Evolutionary conservation across 2,329 filamentous ascomycete genomes (phyloP), one percentile per base, ranked within the genome.

Genomic region (Teratosphaeria destructans): DNA sequence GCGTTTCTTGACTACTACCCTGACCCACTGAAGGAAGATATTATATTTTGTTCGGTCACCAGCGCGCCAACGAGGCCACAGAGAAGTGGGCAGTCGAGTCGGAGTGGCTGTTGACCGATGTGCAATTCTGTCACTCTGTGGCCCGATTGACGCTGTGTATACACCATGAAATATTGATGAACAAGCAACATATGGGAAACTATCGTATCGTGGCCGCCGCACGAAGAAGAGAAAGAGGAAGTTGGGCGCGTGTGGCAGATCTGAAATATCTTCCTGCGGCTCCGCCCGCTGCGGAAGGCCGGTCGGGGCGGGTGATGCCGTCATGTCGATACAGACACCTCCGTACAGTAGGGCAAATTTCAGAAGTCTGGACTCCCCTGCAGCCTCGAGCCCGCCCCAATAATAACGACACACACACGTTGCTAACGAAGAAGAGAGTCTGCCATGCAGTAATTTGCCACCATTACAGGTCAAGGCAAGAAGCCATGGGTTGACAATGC

Each of bases 41-140:
- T 27, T n/a, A 54, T 47, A 56, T 34, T 59, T 64, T 70, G 70
- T 73, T 69, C 70, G 67, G 60, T 64, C 64, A 60, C 64, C 67
- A 71, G 67, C 70, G 65, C 70, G 68, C 71, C 71, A 65, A 66
- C 70, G 71, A 64, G 68, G 65, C 69, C 69, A 68, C 64, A 62
- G 61, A 52, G 59, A 65, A 61, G 52, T 56, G 59, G 65, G 64
- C 64, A 67, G 54, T 61, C 66, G 61, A 69, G 69, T 70, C 70
- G 70, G 70, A 67, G 60, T 67, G 70, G 65, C 68, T 67, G 64
- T 60, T 43, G 62, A 61, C 61, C 64, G 62, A 68, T 65, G 62
- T 70, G 70, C 70, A 73, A 72, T 72, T 66, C 64, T 29, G 66
- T 70, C 64, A 60, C 56, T 71, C 69, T 71, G 68, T 71, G 69